phyloP scores from a whole-genome alignment of 257 asterid genomes.

The Pogostemon cablin region DNA sequence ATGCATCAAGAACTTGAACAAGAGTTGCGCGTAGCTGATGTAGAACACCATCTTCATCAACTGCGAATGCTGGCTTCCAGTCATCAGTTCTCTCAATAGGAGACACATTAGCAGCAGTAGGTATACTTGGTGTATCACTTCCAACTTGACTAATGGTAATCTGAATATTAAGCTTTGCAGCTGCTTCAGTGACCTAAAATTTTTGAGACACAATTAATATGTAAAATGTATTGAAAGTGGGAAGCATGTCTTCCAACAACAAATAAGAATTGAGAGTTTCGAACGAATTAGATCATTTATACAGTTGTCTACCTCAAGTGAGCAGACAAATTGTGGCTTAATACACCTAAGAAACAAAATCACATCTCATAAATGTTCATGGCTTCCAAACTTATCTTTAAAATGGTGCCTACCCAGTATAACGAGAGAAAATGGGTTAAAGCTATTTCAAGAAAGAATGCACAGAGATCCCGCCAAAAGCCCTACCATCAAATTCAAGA shows the following conservation, averaged over 20 bases:
- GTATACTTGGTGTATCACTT: conserved; percentile 58
- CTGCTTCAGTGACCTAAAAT: conserved; percentile 80
- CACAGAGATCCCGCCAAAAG: not conserved
- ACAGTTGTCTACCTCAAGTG: conserved; percentile 15
- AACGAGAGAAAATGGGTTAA: too few relatives aligned
- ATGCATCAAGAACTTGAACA: conserved; percentile 71
- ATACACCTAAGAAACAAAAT: not conserved
- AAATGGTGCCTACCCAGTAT: not conserved
- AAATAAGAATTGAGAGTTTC: conserved; percentile 21
- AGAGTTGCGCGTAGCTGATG: conserved; percentile 81
- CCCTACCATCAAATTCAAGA: conserved; percentile 3
- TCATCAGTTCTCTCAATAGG: conserved; percentile 62
- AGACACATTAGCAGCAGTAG: conserved; percentile 51
- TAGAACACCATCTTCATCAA: conserved; percentile 90
- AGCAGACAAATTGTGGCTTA: not conserved
- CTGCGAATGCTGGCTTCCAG: conserved; percentile 85
- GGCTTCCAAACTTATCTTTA: not conserved
- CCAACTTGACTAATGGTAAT: conserved; percentile 79
- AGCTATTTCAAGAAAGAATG: too few relatives aligned
- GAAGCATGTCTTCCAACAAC: conserved; percentile 21
- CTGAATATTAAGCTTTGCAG: conserved; percentile 69
- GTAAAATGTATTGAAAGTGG: not conserved
- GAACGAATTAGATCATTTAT: not conserved
- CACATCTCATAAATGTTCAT: not conserved
- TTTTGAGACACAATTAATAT: conserved; percentile 21